phyloP scores from a whole-genome alignment of 192 early-diverging fungal species.

The Jimgerdemannia lactiflua region DNA sequence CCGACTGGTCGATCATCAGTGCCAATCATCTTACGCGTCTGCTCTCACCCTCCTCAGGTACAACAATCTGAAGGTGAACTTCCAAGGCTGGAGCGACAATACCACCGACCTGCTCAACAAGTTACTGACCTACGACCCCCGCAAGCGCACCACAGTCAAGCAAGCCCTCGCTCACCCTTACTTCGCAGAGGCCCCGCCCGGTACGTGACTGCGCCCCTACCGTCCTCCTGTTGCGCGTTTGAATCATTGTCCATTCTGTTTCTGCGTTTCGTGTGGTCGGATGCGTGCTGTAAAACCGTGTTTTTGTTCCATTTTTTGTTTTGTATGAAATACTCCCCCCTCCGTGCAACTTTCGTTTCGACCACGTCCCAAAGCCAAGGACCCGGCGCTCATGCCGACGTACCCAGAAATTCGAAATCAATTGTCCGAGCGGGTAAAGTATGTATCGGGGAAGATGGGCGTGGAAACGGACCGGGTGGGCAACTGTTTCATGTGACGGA shows the following conservation, averaged over 20 bases:
- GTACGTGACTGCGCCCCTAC: slow-evolving; percentile 7
- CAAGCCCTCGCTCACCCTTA: slow-evolving; percentile 71
- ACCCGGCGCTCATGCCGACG: slow-evolving; percentile 50
- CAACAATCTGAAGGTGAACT: slow-evolving; percentile 55
- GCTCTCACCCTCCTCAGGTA: slow-evolving; percentile 24
- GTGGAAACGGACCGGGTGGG: not conserved
- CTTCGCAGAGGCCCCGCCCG: slow-evolving; percentile 71
- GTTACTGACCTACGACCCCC: slow-evolving; percentile 76
- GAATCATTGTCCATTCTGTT: too few relatives aligned
- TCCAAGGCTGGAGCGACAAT: slow-evolving; percentile 45
- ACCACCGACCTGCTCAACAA: slow-evolving; percentile 60
- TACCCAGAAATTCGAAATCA: slow-evolving; percentile 54
- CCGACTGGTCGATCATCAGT: too few relatives aligned
- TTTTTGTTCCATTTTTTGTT: slow-evolving; percentile 14
- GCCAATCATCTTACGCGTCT: too few relatives aligned
- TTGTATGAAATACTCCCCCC: slow-evolving; percentile 10
- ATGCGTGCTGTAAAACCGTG: not conserved
- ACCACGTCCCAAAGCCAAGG: slow-evolving; percentile 16
- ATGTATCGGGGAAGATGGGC: slow-evolving; percentile 3
- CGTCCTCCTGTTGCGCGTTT: too few relatives aligned
- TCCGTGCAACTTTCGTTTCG: not conserved
- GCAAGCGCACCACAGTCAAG: slow-evolving; percentile 57
- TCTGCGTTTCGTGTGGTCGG: too few relatives aligned
- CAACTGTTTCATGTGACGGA: not conserved
- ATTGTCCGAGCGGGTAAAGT: slow-evolving; percentile 32